Conservation (phyloP, 495 filamentous ascomycete genomes). For the Hypomontagnella submonticulosa region DNA sequence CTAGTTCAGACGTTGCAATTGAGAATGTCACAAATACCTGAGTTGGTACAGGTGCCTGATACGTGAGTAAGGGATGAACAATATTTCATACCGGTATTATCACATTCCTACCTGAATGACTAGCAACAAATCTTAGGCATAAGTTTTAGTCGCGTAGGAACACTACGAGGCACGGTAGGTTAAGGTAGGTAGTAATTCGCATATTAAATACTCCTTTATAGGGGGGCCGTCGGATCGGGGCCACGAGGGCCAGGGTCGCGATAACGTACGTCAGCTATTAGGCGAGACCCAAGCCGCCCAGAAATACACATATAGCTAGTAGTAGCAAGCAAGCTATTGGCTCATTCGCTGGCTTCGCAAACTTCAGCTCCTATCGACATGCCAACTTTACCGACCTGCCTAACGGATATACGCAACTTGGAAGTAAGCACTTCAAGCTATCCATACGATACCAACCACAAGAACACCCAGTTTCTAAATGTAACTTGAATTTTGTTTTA, state of each 20-base stretch:
- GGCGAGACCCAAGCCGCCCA: neutral
- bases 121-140: neutral
- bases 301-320: neutral
- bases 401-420: no score
- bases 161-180: neutral
- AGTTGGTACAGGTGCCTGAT: constrained; percentile 6
- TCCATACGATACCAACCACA: constrained; percentile 10
- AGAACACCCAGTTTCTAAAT: constrained; percentile 16
- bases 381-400: constrained; percentile 3
- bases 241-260: constrained; percentile 16
- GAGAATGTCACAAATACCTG: no score
- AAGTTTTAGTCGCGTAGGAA: neutral
- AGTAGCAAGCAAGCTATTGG: constrained; percentile 2
- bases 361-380: constrained; percentile 30
- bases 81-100: neutral
- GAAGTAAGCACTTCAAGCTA: constrained; percentile 1
- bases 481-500: neutral
- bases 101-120: constrained; percentile 1
- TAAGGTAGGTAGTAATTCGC: constrained; percentile 9
- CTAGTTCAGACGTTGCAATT: neutral
- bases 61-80: constrained; percentile 8
- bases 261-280: constrained; percentile 33
- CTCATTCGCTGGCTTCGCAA: constrained; percentile 1
- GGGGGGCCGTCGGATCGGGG: neutral
- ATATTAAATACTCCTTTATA: constrained; percentile 2